phyloP scores from a whole-genome alignment of 345 rosid species.

The Gynandropsis gynandra region DNA sequence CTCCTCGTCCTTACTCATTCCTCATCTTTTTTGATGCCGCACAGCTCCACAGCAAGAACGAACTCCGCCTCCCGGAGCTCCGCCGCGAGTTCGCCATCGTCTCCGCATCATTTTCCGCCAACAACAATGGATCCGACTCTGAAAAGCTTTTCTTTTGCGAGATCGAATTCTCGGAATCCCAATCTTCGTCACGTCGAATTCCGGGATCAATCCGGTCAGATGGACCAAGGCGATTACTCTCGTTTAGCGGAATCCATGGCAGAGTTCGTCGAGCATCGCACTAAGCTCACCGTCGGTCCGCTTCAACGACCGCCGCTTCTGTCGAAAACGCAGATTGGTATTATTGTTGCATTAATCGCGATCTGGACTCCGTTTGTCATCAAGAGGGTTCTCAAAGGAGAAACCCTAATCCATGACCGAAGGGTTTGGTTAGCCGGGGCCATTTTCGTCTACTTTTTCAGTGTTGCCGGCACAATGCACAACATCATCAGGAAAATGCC shows the following conservation, averaged over 20 bases:
- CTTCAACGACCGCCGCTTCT: conserved; percentile 60
- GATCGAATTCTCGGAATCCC: conserved; percentile 57
- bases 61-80: conserved; percentile 51
- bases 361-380: conserved; percentile 39
- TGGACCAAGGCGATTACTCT: conserved; percentile 48
- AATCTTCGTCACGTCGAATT: conserved; percentile 46
- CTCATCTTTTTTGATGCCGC: conserved; percentile 76
- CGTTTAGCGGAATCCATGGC: conserved; percentile 70
- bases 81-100: conserved; percentile 55
- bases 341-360: conserved; percentile 23
- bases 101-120: conserved; percentile 62
- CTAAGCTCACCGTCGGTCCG: conserved; percentile 42
- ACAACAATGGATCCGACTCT: conserved; percentile 32
- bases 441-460: conserved; percentile 63
- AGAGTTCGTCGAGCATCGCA: conserved; percentile 47
- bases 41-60: conserved; percentile 34
- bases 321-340: conserved; percentile 38
- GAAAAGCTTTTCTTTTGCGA: conserved; percentile 74
- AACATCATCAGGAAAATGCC: conserved; percentile 64
- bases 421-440: conserved; percentile 56
- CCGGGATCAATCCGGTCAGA: conserved; percentile 45
- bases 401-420: conserved; percentile 48
- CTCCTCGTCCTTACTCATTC: conserved; percentile 63
- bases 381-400: conserved; percentile 41
- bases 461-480: conserved; percentile 73